Base-by-base conservation (phyloP, 768 basidiomycete genomes). In the Podaxis carcinomalis region DNA sequence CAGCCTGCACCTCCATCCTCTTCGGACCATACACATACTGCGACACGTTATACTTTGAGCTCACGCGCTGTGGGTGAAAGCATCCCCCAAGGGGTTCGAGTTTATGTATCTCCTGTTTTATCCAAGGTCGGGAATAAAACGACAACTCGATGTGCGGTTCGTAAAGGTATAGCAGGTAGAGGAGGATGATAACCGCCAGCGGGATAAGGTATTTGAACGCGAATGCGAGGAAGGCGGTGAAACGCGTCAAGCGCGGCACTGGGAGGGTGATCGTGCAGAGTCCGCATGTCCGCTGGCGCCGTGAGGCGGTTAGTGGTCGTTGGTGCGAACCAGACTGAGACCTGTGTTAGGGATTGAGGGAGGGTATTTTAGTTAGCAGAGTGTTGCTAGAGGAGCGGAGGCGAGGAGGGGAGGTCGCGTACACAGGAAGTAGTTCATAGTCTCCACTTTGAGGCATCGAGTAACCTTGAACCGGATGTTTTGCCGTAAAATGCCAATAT, bases 111-210 rank as follows among this genome's bases (percentile, higher is more conserved):
- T 94, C 89, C 44, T 77, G 71, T 42, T 80, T 75, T 51, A 95
- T 78, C 92, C 95, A 97, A 42, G 77, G 76, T 27, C 89, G 83
- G 35, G 81, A 78, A 74, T 93, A 95, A 68, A 93, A 84, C 25
- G 88, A 78, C 44, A 95, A 74, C 73, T 97, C 95, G 67, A 97
- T 75, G 73, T 97, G 93, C 2, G 92, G 83, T 73, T 96, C 90
- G 73, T 89, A 90, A 49, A 86, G 68, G 67, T 83, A 80, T 53
- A 86, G 73, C 0, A 77, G 78, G n/a, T 81, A 66, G 27, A 85
- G 62, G 27, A 86, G 57, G 62, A 79, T 63, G 46, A 83, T 27
- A 51, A 78, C 59, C 4, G 68, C 55, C 25, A 73, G 37, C 7
- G 78, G 78, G n/a, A 85, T 53, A 13, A 74, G 65, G 66, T 78